A percentile compares a stretch with the other conserved stretches of the same genome.
Evolutionary conservation across 768 basidiomycete genomes (phyloP).

Genomic region (Auriscalpium microsporum): DNA sequence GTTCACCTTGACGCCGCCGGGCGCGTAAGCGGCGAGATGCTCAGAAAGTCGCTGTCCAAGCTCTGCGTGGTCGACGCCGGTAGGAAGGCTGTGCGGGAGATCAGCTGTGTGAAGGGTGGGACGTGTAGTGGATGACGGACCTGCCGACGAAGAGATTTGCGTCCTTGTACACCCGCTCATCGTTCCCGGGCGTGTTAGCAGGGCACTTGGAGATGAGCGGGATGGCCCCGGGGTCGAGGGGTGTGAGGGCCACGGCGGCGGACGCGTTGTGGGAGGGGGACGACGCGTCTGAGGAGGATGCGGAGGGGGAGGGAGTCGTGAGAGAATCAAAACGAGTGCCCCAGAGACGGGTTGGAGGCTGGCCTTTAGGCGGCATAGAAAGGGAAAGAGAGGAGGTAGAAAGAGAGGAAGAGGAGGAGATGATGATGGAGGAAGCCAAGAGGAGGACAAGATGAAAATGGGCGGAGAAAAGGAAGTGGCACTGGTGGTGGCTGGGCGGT

Average conservation of each 20-base stretch:
- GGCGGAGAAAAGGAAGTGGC: neutral
- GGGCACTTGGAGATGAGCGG: slow-evolving; percentile 10
- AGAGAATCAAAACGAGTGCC: slow-evolving; percentile 68
- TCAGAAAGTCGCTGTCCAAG: slow-evolving; percentile 51
- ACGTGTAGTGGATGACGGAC: slow-evolving; percentile 27
- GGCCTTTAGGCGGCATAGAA: slow-evolving; percentile 36
- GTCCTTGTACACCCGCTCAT: slow-evolving; percentile 53
- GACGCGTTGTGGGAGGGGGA: slow-evolving; percentile 9
- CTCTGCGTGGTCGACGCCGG: slow-evolving; percentile 56
- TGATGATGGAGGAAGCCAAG: neutral
- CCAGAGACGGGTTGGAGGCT: slow-evolving; percentile 43
- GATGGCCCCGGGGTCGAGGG: too few relatives aligned
- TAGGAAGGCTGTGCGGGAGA: slow-evolving; percentile 47
- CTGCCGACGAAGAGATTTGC: slow-evolving; percentile 83
- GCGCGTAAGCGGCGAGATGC: slow-evolving; percentile 58
- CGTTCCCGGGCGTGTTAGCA: slow-evolving; percentile 3
- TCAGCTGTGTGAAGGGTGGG: slow-evolving; percentile 3
- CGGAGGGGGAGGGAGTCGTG: slow-evolving; percentile 35
- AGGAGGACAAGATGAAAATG: neutral
- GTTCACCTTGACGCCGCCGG: slow-evolving; percentile 46
- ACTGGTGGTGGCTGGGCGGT: too few relatives aligned
- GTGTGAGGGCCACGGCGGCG: neutral
- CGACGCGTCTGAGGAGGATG: slow-evolving; percentile 29
- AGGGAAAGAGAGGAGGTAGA: slow-evolving; percentile 1
- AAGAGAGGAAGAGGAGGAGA: neutral